Conservation (phyloP, 805 yeast species). For the Starmerella potacharoeniae region DNA sequence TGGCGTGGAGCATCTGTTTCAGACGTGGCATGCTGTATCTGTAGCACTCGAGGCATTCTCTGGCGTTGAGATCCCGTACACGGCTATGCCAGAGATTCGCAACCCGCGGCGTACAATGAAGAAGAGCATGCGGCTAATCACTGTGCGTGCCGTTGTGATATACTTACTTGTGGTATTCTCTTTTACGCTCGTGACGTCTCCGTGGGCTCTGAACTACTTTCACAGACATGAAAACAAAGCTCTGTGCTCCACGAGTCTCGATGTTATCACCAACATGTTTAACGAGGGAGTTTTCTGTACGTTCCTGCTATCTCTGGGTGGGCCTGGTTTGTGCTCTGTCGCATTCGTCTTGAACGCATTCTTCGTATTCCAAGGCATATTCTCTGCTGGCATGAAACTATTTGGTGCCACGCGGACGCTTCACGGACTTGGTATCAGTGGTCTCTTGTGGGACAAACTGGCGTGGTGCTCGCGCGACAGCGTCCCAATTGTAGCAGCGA, state of each 20-base stretch:
- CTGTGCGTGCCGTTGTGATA: constrained; percentile 7
- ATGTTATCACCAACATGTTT: not conserved
- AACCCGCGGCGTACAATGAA: constrained; percentile 19
- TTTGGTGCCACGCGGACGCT: constrained; percentile 19
- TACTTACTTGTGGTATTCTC: constrained; percentile 9
- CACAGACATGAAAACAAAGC: not conserved
- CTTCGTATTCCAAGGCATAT: constrained; percentile 9
- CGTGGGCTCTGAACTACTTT: not conserved
- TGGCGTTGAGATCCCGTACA: constrained; percentile 14
- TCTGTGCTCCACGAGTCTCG: not conserved
- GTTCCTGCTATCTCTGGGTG: constrained; percentile 7
- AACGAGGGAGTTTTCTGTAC: constrained; percentile 12
- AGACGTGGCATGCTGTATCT: constrained; percentile 9
- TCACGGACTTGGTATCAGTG: constrained; percentile 12
- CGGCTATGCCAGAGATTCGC: constrained; percentile 19
- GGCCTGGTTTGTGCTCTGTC: constrained; percentile 6
- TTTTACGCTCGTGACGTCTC: constrained; percentile 10
- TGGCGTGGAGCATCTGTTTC: constrained; percentile 4
- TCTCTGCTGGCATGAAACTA: constrained; percentile 7
- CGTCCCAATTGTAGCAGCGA: constrained; percentile 13
- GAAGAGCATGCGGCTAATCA: constrained; percentile 5
- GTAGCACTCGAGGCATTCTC: constrained; percentile 5
- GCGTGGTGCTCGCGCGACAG: constrained; percentile 12
- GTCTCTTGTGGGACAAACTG: constrained; percentile 7
- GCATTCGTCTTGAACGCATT: constrained; percentile 10